These are phyloP conservation scores for Yamadazyma mexicana DNA, from an alignment of 1,139 yeast genomes.

Conservation along the genomic window DNA sequence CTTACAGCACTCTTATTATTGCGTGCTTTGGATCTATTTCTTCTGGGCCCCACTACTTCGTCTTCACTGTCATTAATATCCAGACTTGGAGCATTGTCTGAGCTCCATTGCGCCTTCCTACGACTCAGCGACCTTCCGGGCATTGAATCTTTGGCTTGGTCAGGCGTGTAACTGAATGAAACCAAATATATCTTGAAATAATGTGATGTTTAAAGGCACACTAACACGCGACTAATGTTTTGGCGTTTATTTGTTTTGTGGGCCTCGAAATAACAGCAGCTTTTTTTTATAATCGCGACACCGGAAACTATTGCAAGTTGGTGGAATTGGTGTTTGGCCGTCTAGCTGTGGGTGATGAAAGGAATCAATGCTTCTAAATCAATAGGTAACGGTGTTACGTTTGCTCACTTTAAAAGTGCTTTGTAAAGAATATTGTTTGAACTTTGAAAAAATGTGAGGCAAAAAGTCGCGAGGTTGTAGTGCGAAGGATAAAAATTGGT, in stretches of 20 bases:
- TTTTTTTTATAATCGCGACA: no score
- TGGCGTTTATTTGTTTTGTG: background rate
- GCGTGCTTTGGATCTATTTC: slow-evolving; percentile 1
- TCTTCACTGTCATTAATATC: slow-evolving; percentile 1
- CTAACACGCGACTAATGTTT: background rate
- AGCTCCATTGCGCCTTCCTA: slow-evolving; percentile 4
- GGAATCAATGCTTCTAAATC: background rate
- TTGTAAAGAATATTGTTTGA: no score
- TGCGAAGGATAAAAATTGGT: no score
- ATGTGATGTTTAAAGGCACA: background rate
- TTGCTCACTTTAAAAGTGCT: no score
- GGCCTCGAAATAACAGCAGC: background rate
- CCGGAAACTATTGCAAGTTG: no score
- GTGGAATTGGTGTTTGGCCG: no score
- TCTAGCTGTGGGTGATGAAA: no score
- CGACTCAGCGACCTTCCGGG: slow-evolving; percentile 10
- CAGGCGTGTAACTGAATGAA: slow-evolving; percentile 14
- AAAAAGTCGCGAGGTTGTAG: no score
- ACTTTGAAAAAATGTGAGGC: no score
- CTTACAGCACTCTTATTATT: slow-evolving; percentile 7
- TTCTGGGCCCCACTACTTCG: slow-evolving; percentile 1
- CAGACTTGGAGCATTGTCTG: slow-evolving; percentile 11
- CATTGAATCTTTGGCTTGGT: slow-evolving; percentile 8
- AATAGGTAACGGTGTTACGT: background rate
- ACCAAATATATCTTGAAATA: slow-evolving; percentile 16